Evolutionary conservation across 2,329 filamentous ascomycete species (phyloP).

Genomic region (Colletotrichum gloeosporioides): DNA sequence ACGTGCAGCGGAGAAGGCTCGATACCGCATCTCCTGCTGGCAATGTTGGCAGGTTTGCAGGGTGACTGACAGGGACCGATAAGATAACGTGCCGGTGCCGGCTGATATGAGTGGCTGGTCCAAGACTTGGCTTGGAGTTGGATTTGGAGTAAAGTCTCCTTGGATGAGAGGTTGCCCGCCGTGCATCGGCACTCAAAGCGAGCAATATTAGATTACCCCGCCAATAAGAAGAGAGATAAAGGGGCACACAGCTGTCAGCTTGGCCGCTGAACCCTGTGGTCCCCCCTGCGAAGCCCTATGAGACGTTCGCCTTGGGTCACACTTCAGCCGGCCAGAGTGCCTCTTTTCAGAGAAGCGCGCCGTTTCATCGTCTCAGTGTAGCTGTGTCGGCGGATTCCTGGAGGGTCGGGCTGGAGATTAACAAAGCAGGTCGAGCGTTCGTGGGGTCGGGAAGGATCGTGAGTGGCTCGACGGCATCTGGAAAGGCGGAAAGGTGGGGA

Average conservation of each 20-base stretch:
- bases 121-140: not conserved
- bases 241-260: constrained; percentile 4
- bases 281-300: constrained; percentile 9
- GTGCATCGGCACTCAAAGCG: constrained; percentile 9
- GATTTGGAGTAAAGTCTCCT: not conserved
- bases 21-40: not conserved
- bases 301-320: constrained; percentile 4
- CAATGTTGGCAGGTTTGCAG: not conserved
- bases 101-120: constrained; percentile 15
- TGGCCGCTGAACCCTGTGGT: constrained; percentile 4
- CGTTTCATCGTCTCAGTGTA: constrained; percentile 4
- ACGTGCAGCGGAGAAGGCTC: constrained; percentile 16
- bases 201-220: constrained; percentile 3
- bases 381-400: constrained; percentile 12
- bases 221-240: constrained; percentile 15
- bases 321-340: not conserved
- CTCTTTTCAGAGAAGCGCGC: constrained; percentile 14
- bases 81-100: constrained; percentile 21
- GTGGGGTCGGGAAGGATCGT: constrained; percentile 13
- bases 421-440: constrained; percentile 6
- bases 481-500: not conserved
- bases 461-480: not conserved
- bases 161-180: not conserved
- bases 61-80: constrained; percentile 16
- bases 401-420: constrained; percentile 15